These are phyloP conservation scores for Achaetomiella virescens DNA, from an alignment of 495 filamentous ascomycete genomes.

Conservation along the genomic window DNA sequence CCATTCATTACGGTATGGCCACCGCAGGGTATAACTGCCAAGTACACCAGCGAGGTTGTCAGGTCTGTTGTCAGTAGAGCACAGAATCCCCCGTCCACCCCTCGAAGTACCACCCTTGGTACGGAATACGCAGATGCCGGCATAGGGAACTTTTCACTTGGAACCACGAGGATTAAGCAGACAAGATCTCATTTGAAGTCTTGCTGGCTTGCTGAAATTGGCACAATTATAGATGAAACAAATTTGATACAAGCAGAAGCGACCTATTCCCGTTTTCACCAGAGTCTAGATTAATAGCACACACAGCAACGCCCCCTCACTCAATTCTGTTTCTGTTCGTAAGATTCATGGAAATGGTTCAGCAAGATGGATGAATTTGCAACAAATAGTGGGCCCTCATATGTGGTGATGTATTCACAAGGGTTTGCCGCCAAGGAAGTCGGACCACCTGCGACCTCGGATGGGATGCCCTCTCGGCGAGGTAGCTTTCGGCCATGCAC, in stretches of 20 bases:
- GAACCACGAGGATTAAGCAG: no score
- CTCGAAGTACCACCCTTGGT: no score
- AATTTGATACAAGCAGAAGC: background rate
- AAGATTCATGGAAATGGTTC: background rate
- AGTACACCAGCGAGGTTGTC: no score
- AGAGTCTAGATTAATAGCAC: no score
- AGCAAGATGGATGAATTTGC: background rate
- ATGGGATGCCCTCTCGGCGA: conserved; percentile 69
- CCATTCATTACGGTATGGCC: no score
- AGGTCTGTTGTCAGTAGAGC: no score
- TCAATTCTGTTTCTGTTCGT: background rate
- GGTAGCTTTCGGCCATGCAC: conserved; percentile 96
- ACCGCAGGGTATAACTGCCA: no score
- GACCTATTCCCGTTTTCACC: background rate
- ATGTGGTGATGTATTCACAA: conserved; percentile 50
- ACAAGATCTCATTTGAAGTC: no score
- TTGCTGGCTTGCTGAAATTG: no score
- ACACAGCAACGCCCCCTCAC: background rate
- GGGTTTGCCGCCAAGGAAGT: conserved; percentile 87
- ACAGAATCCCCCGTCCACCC: no score
- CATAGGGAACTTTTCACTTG: no score
- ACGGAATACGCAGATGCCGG: no score
- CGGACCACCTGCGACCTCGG: conserved; percentile 91
- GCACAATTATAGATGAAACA: background rate
- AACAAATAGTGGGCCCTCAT: conserved; percentile 2